A percentile compares a stretch with the other conserved stretches of the same genome.
These are phyloP conservation scores for Phaeotremella fagi DNA, from an alignment of 768 basidiomycete genomes.

Conservation along the genomic window DNA sequence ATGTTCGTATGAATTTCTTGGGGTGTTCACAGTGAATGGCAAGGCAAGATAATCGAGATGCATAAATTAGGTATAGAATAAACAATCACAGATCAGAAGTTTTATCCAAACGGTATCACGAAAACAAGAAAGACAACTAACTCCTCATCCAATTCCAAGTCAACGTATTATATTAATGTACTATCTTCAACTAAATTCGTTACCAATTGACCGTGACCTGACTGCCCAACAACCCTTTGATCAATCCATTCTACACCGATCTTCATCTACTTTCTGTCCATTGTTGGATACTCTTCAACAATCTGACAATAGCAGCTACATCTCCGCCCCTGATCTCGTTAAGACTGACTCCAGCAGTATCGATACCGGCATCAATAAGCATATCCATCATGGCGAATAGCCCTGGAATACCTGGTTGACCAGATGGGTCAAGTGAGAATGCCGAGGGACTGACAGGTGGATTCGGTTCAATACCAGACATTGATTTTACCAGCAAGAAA, in stretches of 20 bases:
- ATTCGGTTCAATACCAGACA: conserved; percentile 34
- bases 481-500: conserved; percentile 71
- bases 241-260: too few species aligned
- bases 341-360: conserved; percentile 86
- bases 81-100: too few species aligned
- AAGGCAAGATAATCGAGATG: neutral
- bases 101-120: too few species aligned
- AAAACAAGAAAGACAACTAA: too few species aligned
- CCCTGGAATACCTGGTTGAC: conserved; percentile 77
- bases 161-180: neutral
- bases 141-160: neutral
- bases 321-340: conserved; percentile 84
- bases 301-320: conserved; percentile 70
- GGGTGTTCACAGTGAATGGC: neutral
- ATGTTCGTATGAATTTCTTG: neutral
- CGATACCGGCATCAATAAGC: conserved; percentile 79
- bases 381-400: conserved; percentile 88
- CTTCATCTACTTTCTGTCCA: conserved; percentile 10
- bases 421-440: conserved; percentile 61
- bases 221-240: too few species aligned
- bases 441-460: conserved; percentile 73
- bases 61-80: neutral
- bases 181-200: too few species aligned
- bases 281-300: conserved; percentile 55
- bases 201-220: too few species aligned